These are phyloP conservation scores for Xylaria polymorpha DNA, from an alignment of 2,329 filamentous ascomycete species.

Conservation along the genomic window DNA sequence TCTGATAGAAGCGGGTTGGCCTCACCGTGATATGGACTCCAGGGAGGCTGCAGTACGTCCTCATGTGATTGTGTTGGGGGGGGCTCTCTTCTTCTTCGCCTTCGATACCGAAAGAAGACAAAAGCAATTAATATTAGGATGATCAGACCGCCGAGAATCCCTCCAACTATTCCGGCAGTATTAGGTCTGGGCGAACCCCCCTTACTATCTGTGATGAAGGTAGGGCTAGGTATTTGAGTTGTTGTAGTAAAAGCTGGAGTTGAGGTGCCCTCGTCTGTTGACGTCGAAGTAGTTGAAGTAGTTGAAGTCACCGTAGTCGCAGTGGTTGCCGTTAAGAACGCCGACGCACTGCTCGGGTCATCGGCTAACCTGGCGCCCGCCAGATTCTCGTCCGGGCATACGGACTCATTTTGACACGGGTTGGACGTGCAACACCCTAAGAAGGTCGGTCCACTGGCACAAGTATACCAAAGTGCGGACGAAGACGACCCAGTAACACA, in stretches of 20 bases:
- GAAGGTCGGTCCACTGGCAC: conserved; percentile 38
- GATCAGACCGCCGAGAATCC: conserved; percentile 30
- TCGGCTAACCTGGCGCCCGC: conserved; percentile 31
- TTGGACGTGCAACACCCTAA: conserved; percentile 44
- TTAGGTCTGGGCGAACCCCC: background rate
- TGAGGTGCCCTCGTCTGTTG: background rate
- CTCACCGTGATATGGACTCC: conserved; percentile 40
- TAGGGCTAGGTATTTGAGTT: background rate
- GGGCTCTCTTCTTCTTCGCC: conserved; percentile 19
- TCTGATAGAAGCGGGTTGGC: background rate
- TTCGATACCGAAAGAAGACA: conserved; percentile 31
- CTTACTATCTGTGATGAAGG: background rate
- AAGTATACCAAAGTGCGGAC: conserved; percentile 40
- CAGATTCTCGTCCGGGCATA: conserved; percentile 32
- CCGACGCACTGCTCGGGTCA: conserved; percentile 18
- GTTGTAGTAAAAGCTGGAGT: conserved; percentile 2
- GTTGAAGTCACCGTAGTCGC: conserved; percentile 6
- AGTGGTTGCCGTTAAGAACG: conserved; percentile 32
- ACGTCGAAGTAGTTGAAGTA: conserved; percentile 1
- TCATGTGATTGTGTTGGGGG: background rate
- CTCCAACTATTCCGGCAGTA: conserved; percentile 35
- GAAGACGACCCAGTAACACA: conserved; percentile 28
- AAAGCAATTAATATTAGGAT: conserved; percentile 28
- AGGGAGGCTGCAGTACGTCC: conserved; percentile 19
- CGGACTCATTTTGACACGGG: conserved; percentile 31